phyloP scores from a whole-genome alignment of 1,284 basidiomycete genomes.

The Xanthoconium separans region DNA sequence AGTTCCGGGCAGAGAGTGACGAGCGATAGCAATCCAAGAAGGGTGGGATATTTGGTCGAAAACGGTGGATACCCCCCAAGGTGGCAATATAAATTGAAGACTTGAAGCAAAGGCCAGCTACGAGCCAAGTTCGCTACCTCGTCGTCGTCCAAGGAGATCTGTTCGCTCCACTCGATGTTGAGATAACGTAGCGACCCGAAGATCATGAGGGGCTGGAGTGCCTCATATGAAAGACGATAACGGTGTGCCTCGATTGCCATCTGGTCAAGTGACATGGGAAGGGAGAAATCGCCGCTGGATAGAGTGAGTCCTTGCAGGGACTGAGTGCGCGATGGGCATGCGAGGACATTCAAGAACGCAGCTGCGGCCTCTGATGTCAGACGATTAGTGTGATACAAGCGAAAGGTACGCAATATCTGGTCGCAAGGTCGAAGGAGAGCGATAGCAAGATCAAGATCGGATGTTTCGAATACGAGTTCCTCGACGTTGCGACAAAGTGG shows the following conservation, averaged over 20 bases:
- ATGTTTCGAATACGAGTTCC: constrained; percentile 1
- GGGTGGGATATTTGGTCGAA: constrained; percentile 13
- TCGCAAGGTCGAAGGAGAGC: constrained; percentile 9
- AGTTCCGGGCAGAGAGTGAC: constrained; percentile 5
- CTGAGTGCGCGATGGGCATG: neutral
- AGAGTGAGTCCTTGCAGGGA: constrained; percentile 5
- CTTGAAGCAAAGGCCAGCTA: constrained; percentile 11
- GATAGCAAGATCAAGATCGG: constrained; percentile 12
- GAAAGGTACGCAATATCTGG: constrained; percentile 10
- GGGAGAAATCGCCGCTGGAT: neutral
- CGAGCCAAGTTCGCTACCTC: constrained; percentile 9
- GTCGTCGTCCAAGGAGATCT: constrained; percentile 14
- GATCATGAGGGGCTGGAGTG: constrained; percentile 4
- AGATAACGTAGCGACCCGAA: constrained; percentile 6
- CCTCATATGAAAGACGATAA: constrained; percentile 11
- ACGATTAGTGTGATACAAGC: neutral
- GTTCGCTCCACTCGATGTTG: constrained; percentile 13
- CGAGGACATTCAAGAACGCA: constrained; percentile 7
- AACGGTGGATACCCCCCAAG: constrained; percentile 9
- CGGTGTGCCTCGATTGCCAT: constrained; percentile 8
- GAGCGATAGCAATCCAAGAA: constrained; percentile 13
- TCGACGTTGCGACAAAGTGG: constrained; percentile 1
- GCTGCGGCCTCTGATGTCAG: neutral
- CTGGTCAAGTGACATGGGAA: neutral
- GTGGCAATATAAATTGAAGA: constrained; percentile 7